These are phyloP conservation scores for Gloeopeniophorella convolvens DNA, from an alignment of 768 basidiomycete species.

Conservation along the genomic window DNA sequence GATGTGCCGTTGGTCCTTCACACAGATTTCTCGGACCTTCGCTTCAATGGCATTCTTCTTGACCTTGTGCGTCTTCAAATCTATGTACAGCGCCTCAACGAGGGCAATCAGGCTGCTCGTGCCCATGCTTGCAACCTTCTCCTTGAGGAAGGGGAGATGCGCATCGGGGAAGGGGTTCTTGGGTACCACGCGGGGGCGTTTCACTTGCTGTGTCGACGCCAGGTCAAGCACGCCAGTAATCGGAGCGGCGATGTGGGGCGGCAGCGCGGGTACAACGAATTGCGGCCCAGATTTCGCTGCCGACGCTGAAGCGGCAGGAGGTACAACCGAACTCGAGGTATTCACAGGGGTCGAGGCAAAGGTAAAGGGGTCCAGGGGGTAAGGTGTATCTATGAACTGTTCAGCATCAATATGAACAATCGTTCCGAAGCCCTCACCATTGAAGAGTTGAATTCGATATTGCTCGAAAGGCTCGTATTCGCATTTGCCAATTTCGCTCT, in stretches of 20 bases:
- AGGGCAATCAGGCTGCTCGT: constrained; percentile 59
- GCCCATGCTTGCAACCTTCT: constrained; percentile 55
- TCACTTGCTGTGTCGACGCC: constrained; percentile 23
- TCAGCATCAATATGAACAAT: background rate
- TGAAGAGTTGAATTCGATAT: constrained; percentile 77
- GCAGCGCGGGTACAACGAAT: constrained; percentile 39
- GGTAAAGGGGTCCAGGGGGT: constrained; percentile 72
- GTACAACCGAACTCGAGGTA: constrained; percentile 29
- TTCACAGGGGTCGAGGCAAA: constrained; percentile 50
- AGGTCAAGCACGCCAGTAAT: constrained; percentile 12
- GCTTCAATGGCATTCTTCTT: constrained; percentile 83
- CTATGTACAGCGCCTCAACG: constrained; percentile 67
- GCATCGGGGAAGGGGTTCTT: constrained; percentile 66
- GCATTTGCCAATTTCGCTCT: constrained; percentile 58
- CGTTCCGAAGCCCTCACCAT: constrained; percentile 47
- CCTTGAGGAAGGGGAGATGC: constrained; percentile 52
- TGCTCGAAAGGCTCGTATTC: constrained; percentile 62
- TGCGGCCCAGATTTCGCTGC: constrained; percentile 24
- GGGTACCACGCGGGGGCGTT: constrained; percentile 25
- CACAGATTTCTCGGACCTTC: constrained; percentile 69
- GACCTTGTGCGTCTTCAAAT: constrained; percentile 59
- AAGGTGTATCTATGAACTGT: constrained; percentile 51
- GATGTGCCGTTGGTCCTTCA: constrained; percentile 64
- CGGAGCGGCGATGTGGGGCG: constrained; percentile 21
- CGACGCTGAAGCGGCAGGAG: constrained; percentile 18